Base-by-base conservation (phyloP, 1,284 basidiomycete species). In the Inonotus hispidus region DNA sequence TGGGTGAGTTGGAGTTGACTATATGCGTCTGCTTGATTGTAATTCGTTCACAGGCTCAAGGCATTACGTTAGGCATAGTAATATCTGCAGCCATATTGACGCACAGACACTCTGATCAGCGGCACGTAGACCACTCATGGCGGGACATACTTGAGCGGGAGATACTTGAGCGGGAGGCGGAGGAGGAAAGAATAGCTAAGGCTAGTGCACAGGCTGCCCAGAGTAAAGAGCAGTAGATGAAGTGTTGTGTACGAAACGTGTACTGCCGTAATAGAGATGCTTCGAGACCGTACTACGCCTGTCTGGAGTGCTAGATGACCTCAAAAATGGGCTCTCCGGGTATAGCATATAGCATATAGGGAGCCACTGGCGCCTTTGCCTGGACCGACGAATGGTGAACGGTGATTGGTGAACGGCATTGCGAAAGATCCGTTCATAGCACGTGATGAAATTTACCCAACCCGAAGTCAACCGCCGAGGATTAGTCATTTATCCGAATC, bases 61-160 rank as follows among this genome's bases (percentile, higher is more conserved):
- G 63, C 10, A 35, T 64, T 21, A 64, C 63, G 14, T 39, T 64
- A 16, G 63, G 63, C 5, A 59, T 64, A 10, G 46, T 64, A n/a
- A 58, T 64, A 8, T 37, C 63, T 27, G 63, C 59, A n/a, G 63
- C 63, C 46, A 37, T 56, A 13, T 52, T 64, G 13, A 64, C 63
- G 27, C 63, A 64, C 41, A 49, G 63, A 3, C 47, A 52, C 13
- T 35, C 32, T 10, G 29, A 49, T 14, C 49, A 53, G 11, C 16
- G 45, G 13, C n/a, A 56, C 23, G 38, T 50, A 11, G 63, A 64
- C 46, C 63, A 64, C 29, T 61, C 63, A 16, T 64, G 63, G 63
- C 19, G 37, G 39, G 63, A 64, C 27, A 61, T 64, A 1, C 41
- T 64, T n/a, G 59, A 64, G 8, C 55, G 59, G 11, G 63, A 64